A percentile compares a stretch with the other conserved stretches of the same genome.
These are phyloP conservation scores for Gracilaria domingensis DNA, from an alignment of 23 red algal species.

Conservation along the genomic window DNA sequence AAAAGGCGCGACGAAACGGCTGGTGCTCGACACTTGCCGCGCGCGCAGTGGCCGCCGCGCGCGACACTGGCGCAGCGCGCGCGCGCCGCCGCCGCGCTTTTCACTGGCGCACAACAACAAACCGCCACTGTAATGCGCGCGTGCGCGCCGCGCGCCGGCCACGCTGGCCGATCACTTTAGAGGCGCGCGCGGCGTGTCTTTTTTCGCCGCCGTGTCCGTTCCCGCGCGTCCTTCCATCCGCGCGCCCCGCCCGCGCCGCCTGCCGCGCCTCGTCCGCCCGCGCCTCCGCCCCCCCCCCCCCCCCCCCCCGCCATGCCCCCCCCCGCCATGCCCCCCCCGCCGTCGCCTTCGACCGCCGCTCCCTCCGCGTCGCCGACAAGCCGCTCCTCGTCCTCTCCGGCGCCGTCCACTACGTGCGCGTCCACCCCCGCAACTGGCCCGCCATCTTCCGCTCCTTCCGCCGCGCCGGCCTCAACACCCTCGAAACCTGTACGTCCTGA, in stretches of 20 bases:
- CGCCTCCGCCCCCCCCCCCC: neutral
- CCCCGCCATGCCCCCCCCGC: neutral
- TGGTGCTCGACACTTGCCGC: too few species aligned
- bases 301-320: neutral
- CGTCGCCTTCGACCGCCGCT: slow-evolving; percentile 49
- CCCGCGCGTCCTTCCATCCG: neutral
- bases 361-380: slow-evolving; percentile 47
- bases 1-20: too few species aligned
- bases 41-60: neutral
- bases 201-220: too few species aligned
- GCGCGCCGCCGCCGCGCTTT: neutral
- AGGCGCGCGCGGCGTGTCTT: too few species aligned
- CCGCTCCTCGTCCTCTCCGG: slow-evolving; percentile 80
- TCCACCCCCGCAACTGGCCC: slow-evolving; percentile 77
- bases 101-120: slow-evolving; percentile 22
- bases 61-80: neutral
- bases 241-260: neutral
- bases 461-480: slow-evolving; percentile 77
- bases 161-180: neutral
- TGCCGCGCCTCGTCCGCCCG: neutral
- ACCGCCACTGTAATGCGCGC: slow-evolving; percentile 4
- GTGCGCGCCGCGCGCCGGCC: neutral
- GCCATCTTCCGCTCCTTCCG: slow-evolving; percentile 77
- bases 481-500: slow-evolving; percentile 84
- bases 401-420: slow-evolving; percentile 90